Base-by-base conservation (phyloP, 805 yeast genomes). In the Hanseniaspora guilliermondii region DNA sequence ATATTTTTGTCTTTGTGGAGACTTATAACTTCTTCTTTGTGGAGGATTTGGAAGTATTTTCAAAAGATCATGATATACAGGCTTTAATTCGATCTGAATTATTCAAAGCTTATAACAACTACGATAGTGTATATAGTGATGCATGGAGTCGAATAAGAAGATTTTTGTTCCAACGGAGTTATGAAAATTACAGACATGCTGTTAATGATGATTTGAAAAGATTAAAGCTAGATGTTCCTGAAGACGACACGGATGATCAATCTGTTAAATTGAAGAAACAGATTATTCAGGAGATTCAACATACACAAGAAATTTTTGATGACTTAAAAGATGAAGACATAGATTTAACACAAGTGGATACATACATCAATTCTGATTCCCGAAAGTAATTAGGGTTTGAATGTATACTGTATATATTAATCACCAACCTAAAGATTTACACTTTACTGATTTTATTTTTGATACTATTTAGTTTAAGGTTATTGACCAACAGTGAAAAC, bases 141-240 rank as follows among this genome's bases (percentile, higher is more conserved):
- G 48, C 54, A 4, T 49, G 47, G 48, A 49, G 38, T 24, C 16
- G 54, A 24, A 49, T 49, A 9, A 22, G 54, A 25, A n/a, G 54
- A 21, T 49, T 49, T 42, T 27, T 49, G 27, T 49, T 49, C 16
- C 44, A 41, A 16, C 41, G 48, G 19, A 42, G 48, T 24, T 42
- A 32, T 35, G 54, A 49, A 22, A 40, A 49, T 19, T 38, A 38
- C 24, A 38, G 41, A 21, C 25, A 38, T 19, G 24, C 25, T 21
- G 41, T 9, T 5, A 21, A 16, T 21, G 25, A 8, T 19, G 16
- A 11, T 38, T 5, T 38, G 6, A 41, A 19, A 36, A 40, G 40
- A 1, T 16, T 14, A 14, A 39, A 11, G 27, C 19, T 8, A 3
- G 47, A 49, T 14, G 32, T 37, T 32, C 33, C 22, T 12, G 53